Conservation (phyloP, 441 rosid species). For the Jatropha podagrica region DNA sequence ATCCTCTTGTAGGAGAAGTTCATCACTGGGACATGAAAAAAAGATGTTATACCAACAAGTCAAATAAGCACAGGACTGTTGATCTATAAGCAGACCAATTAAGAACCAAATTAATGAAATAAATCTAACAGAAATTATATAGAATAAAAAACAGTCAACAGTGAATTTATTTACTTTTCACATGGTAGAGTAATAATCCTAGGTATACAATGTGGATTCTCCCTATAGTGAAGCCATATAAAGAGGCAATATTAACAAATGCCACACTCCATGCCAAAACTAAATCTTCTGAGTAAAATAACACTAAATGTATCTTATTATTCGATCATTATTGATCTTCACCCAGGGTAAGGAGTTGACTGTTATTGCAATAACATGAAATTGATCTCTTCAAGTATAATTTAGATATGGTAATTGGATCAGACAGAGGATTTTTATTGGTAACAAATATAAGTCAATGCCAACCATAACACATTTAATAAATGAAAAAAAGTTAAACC, state of each 20-base stretch:
- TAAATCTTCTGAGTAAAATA: not conserved
- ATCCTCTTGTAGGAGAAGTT: slow-evolving; percentile 91
- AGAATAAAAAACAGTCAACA: not conserved
- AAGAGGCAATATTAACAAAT: not conserved
- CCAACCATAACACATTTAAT: not conserved
- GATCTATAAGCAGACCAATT: not conserved
- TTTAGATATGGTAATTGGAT: not conserved
- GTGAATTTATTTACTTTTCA: not conserved
- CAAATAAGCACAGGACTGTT: slow-evolving; percentile 4
- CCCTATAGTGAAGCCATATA: not conserved
- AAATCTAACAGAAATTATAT: not conserved
- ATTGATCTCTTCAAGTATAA: not conserved
- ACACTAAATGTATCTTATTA: not conserved
- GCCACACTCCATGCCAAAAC: not conserved
- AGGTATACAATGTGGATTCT: not conserved
- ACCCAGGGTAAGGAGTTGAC: not conserved
- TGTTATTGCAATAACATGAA: not conserved
- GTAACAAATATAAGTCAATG: not conserved
- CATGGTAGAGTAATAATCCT: not conserved
- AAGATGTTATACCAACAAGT: slow-evolving; percentile 12
- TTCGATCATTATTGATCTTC: not conserved
- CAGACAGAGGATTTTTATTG: not conserved
- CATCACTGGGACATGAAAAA: slow-evolving; percentile 64
- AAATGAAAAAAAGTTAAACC: not conserved
- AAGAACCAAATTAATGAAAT: not conserved